Base-by-base conservation (phyloP, 305 asterid species). In the Andrographis paniculata region DNA sequence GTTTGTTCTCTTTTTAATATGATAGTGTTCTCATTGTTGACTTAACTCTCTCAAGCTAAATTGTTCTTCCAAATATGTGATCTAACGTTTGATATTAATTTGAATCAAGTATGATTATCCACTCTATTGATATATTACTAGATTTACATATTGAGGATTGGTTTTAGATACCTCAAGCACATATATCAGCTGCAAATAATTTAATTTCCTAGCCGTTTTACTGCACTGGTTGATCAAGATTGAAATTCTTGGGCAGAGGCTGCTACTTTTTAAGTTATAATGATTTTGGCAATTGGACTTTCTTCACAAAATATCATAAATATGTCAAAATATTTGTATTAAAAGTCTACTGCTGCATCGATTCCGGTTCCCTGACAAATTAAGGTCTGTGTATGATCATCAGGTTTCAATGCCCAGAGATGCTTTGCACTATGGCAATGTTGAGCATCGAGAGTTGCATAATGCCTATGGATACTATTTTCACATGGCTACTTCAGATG, bases 361-460 rank as follows among this genome's bases (percentile, higher is more conserved):
- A 24, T 24, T 4, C 30, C 8, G 30, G n/a, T 33, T 9, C 52
- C n/a, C 38, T 14, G 19, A 18, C 14, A 31, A 45, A 46, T 14
- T 28, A 14, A 52, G 31, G 27, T 17, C 55, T 14, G 3, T 35
- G 60, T 53, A 53, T 22, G 41, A 17, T 40, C 17, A 28, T 58
- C 82, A 87, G 99, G 79, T 87, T 33, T 40, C 94, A 30, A 92
- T 92, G 99, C 99, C 95, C 28, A 72, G 99, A 58, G 93, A 92
- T 65, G 95, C 87, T 62, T 62, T 92, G 56, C 99, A 82, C 57
- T 48, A 58, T 64, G 89, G 89, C 46, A 69, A 81, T 59, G 78
- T 72, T 36, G 99, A 91, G 75, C 87, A 91, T 58, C 67, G 99
- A 67, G 99, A 91, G 77, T 60, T 91, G 63, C 99, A 91, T 60